Evolutionary conservation across 495 filamentous ascomycete species (phyloP), one percentile per base, ranked within the genome.

Genomic region (Daldinia bambusicola): DNA sequence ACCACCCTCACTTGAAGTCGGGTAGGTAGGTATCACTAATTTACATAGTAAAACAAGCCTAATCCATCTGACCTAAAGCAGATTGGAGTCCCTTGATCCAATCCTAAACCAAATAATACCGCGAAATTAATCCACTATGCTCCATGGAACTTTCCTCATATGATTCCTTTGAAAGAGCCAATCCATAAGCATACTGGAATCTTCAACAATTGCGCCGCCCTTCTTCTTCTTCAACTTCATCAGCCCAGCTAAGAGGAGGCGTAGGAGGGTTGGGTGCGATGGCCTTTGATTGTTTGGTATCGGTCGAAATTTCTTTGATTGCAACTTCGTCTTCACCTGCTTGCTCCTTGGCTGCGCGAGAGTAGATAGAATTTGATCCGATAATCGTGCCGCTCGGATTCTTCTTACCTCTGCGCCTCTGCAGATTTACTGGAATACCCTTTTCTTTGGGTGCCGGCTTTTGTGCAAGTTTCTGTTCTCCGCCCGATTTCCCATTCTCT

Each of bases 291-390:
- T 36, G 26, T 12, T 53, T 40, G 20, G 36, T 26, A 22, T 43
- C 38, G 14, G 5, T 40, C 38, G 37, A 26, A 16, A 6, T 18
- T 8, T 52, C n/a, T 31, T 58, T 30, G 5, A 13, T 14, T 6
- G 13, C 3, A 22, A n/a, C 43, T 9, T 43, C 38, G 6, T 32
- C 37, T 16, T 60, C 16, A 0, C 22, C 16, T 31, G 43, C n/a
- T 13, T 20, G 13, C n/a, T 6, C 38, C 8, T 37, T 40, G 16
- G 48, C 18, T 9, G 20, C 18, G 13, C 48, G 57, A 4, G 65
- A 68, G 37, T 62, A 68, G 16, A 9, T 14, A 0, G 65, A 61
- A n/a, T 55, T 55, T 2, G 58, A 68, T 4, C 65, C 65, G 18
- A 68, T 68, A 1, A 68, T 52, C 3, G 51, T 55, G 6, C 65